Base-by-base conservation (phyloP, 2,329 filamentous ascomycete genomes). In the Fusarium tjaetaba region DNA sequence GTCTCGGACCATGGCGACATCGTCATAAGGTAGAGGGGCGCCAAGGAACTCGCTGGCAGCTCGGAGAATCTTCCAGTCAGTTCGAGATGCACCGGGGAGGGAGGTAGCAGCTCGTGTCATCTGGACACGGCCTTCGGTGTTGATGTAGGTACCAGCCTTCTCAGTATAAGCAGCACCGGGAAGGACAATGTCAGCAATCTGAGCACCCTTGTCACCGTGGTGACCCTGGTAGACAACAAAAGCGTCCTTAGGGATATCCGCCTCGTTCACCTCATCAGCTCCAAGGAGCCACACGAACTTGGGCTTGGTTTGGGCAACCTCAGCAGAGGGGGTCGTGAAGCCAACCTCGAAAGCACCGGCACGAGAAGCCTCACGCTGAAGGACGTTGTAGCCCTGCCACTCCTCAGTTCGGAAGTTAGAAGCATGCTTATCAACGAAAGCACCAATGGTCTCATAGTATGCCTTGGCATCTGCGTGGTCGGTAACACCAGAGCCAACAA, bases 11-110 rank as follows among this genome's bases (percentile, higher is more conserved):
- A 91, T 89, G 75, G 96, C 93, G 57, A 99, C 89, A 80, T 98
- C 95, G 78, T 99, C 96, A 80, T 98, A 99, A 28, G 95, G 94
- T 60, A 99, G 89, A 74, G 95, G 92, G 34, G 88, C 91, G 69
- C 93, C 94, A 22, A 99, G 88, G 85, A 97, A 98, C 85, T 98
- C 96, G 80, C 93, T 96, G 64, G 89, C 91, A 24, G 96, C 96
- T 74, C 96, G 94, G 77, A 99, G 91, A 80, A 99, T 98, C 90
- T 98, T 99, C 96, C 96, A 99, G 86, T 99, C 96, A 73, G 96
- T 96, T 80, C 96, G 91, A 64, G 96, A 91, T 60, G 95, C 96
- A 68, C 96, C 96, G 30, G 95, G 94, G 74, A 97, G 88, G 51
- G 93, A 93, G 42, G 95, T 97, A 36, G 96, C 96, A 53, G 94